Percentiles rank a stretch among this genome's conserved stretches.
These are phyloP conservation scores for Zymoseptoria ardabiliae DNA, from an alignment of 2,329 filamentous ascomycete species.

Conservation along the genomic window DNA sequence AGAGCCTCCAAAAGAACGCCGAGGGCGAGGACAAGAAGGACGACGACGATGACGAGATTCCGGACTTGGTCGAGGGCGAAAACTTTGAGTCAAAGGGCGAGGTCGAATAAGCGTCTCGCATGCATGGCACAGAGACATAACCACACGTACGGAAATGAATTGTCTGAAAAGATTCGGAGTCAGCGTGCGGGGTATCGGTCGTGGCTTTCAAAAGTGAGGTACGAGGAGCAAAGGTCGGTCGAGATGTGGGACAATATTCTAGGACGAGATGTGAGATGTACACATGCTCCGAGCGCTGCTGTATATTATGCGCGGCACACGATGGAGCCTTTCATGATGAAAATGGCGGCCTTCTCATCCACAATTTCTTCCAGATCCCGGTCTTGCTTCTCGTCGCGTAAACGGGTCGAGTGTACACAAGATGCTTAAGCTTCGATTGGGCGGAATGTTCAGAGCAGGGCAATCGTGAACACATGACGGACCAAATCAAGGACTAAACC, in stretches of 20 bases:
- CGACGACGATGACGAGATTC: constrained; percentile 83
- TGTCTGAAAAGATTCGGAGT: background rate
- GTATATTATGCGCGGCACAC: constrained; percentile 18
- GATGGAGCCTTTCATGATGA: constrained; percentile 8
- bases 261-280: background rate
- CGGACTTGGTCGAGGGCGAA: constrained; percentile 91
- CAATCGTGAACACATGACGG: background rate
- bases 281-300: constrained; percentile 16
- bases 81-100: constrained; percentile 86
- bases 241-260: background rate
- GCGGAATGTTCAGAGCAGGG: background rate
- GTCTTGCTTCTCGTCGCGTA: background rate
- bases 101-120: constrained; percentile 61
- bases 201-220: background rate
- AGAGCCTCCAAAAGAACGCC: constrained; percentile 95
- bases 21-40: constrained; percentile 61
- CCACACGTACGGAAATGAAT: background rate
- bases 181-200: background rate
- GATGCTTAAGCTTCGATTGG: background rate
- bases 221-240: background rate
- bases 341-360: background rate
- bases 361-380: background rate
- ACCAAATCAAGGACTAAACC: no score
- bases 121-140: background rate
- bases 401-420: background rate